Evolutionary conservation across 306 rosid genomes (phyloP), one percentile per base, ranked within the genome.

Genomic region (Crotalaria pallida): DNA sequence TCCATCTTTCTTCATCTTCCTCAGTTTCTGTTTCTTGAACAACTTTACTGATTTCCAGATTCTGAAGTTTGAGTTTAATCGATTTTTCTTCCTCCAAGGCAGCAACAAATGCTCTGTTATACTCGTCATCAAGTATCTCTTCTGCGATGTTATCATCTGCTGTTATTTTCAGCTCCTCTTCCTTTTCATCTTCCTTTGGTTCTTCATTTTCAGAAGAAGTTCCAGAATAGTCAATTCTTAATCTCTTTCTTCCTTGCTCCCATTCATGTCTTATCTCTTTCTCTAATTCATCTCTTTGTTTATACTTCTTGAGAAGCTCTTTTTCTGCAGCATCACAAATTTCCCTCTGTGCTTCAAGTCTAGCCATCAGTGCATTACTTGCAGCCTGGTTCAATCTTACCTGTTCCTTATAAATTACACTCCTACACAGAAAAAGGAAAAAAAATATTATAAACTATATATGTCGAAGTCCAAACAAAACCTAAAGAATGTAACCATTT

Each of bases 341-440:
- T 17, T 79, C 88, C 74, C 85, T 86, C 67, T 95, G 99, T 31
- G 96, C 93, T 85, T 95, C 96, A 24, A 95, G 96, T 81, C 99
- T 83, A 60, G 99, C 97, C 99, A 86, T 89, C 48, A 95, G 86
- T 24, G 99, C 97, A 75, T 75, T 86, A 18, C 80, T 58, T 48
- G 99, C 96, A 53, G 91, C 97, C 79, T 84, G 97, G 86, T 95
- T 95, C 76, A 95, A 80, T 82, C 99, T 95, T 60, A 91, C 66
- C 68, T 95, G 99, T 76, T 95, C 99, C 87, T 95, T 95, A 64
- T 95, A 95, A 19, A 91, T 83, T 13, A 91, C 96, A 79, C 91
- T 87, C 93, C 99, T 91, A 65, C 84, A 83, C 1, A 44, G 2
- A 38, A 38, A 2, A 13, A 64, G 80, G 77, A 9, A 45, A 61